A percentile compares a stretch with the other conserved stretches of the same genome.
phyloP scores from a whole-genome alignment of 257 asterid species.

The Phtheirospermum japonicum region DNA sequence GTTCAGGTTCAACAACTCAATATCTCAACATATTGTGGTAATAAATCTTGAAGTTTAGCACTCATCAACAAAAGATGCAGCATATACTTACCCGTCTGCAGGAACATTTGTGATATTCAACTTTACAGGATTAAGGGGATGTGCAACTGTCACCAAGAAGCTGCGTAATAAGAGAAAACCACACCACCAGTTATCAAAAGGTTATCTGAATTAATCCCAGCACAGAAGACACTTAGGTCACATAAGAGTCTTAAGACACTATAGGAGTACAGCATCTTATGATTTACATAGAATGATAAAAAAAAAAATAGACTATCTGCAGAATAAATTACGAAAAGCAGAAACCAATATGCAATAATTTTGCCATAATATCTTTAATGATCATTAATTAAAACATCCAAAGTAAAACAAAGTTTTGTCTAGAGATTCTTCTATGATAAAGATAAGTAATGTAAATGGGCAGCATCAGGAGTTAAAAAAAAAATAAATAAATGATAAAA shows the following conservation, averaged over 20 bases:
- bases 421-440: background rate
- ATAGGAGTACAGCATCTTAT: constrained; percentile 10
- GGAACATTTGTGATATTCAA: constrained; percentile 64
- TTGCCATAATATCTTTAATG: background rate
- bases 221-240: constrained; percentile 3
- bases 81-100: constrained; percentile 69
- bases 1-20: constrained; percentile 12
- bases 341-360: constrained; percentile 7
- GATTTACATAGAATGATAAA: constrained; percentile 8
- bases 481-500: background rate
- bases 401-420: background rate
- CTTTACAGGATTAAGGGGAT: constrained; percentile 75
- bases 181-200: constrained; percentile 15
- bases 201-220: constrained; percentile 1
- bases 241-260: constrained; percentile 1
- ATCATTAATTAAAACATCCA: constrained; percentile 19
- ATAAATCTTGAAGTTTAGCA: background rate
- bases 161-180: constrained; percentile 45
- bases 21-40: constrained; percentile 11
- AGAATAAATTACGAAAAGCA: constrained; percentile 1
- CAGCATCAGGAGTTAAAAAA: background rate
- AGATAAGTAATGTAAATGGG: background rate
- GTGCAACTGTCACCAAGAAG: constrained; percentile 69
- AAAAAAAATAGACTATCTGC: constrained; percentile 13
- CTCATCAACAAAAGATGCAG: constrained; percentile 6